Evolutionary conservation across 1,284 basidiomycete genomes (phyloP), one percentile per base, ranked within the genome.

Genomic region (Pascua guehoae): DNA sequence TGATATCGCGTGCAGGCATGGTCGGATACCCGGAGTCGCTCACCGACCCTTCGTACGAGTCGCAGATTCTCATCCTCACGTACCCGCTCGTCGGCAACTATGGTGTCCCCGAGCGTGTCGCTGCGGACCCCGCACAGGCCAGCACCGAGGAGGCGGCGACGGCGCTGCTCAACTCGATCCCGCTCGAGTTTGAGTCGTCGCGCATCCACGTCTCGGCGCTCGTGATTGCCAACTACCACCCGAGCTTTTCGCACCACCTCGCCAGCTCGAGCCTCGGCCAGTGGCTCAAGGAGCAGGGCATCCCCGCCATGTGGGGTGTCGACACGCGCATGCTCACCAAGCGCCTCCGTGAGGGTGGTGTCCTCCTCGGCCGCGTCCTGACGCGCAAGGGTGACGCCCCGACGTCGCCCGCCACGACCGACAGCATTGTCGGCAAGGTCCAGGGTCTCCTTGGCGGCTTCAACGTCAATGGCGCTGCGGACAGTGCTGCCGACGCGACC

Each of bases 31-130:
- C 93, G 59, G 96, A 98, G 75, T 98, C 96, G 15, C 81, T 98
- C 64, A 99, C 96, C 50, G 96, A 98, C 78, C 96, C 96, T 15
- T 98, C 96, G 3, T 99, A 98, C 79, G 88, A 95, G 76, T 93
- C 93, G 51, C 96, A 98, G 79, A 98, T 99, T 72, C 86, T 99
- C 60, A 87, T 98, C 60, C 83, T 98, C 66, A 98, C 96, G 7
- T 98, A 97, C 80, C 96, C 96, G 5, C 83, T 99, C 67, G 83
- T 98, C 66, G 96, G 96, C 55, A 98, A 98, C 78, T 99, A 99
- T 74, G 96, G 96, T 76, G 94, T 98, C n/a, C 96, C 96, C 54
- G 83, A 83, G 62, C 86, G 93, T 44, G 72, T 79, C 49, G 75
- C 80, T 47, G 77, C 83, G 12, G 57, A 57, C 51, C 49, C 56